Percentiles rank a stretch among this genome's conserved stretches.
Evolutionary conservation across 176 grass and related monocot genomes (phyloP).

Genomic region (Lolium multiflorum): DNA sequence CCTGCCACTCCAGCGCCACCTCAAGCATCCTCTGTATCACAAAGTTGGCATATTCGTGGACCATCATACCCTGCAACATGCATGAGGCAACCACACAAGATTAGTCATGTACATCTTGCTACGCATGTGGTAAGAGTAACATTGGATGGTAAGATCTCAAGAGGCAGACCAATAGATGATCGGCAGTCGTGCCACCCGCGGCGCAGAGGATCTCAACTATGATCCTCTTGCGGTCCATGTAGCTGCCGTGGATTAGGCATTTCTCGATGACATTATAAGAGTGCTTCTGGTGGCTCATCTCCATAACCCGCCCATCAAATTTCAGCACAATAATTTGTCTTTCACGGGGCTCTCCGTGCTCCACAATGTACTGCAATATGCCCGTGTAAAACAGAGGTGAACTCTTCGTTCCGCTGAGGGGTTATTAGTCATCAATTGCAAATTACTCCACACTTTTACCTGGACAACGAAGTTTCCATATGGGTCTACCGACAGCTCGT

Average conservation of each 20-base stretch:
- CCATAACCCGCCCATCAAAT: slow-evolving; percentile 40
- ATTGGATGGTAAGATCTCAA: neutral
- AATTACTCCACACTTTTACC: slow-evolving; percentile 25
- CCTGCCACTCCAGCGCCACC: neutral
- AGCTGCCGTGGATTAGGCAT: slow-evolving; percentile 42
- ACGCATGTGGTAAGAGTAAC: neutral
- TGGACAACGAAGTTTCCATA: slow-evolving; percentile 71
- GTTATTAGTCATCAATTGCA: neutral
- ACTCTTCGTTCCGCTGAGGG: neutral
- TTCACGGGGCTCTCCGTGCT: slow-evolving; percentile 45
- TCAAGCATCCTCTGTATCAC: slow-evolving; percentile 48
- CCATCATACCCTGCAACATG: slow-evolving; percentile 45
- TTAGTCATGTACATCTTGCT: neutral
- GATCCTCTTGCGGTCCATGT: slow-evolving; percentile 39
- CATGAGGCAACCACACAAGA: neutral
- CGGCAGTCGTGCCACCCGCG: neutral
- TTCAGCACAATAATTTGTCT: slow-evolving; percentile 39
- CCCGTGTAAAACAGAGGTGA: neutral
- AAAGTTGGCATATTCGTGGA: slow-evolving; percentile 40
- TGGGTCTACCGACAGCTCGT: slow-evolving; percentile 35
- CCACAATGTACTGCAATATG: slow-evolving; percentile 48
- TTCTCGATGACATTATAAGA: slow-evolving; percentile 67
- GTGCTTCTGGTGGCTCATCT: slow-evolving; percentile 60
- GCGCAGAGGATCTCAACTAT: slow-evolving; percentile 49
- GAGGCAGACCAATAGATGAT: slow-evolving; percentile 38